Evolutionary conservation across 2,329 filamentous ascomycete species (phyloP).

Genomic region (Raffaelea ambrosiae): DNA sequence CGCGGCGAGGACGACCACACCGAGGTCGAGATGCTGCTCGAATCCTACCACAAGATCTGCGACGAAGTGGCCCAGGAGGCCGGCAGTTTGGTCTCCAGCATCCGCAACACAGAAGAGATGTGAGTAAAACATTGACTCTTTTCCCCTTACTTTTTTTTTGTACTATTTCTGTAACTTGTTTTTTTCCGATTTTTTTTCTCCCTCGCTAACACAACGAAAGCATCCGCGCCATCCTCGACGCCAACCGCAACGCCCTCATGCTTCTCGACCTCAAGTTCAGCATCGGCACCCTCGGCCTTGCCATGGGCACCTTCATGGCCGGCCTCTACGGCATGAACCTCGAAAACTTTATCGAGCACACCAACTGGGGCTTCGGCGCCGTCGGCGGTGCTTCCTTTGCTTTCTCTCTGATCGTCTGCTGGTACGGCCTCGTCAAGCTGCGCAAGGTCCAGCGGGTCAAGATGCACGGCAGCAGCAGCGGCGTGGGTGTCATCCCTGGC

Average conservation of each 20-base stretch:
- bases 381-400: constrained; percentile 64
- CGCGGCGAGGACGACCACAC: constrained; percentile 82
- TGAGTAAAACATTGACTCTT: constrained; percentile 40
- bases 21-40: constrained; percentile 92
- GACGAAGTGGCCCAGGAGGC: constrained; percentile 97
- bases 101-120: constrained; percentile 98
- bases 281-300: constrained; percentile 88
- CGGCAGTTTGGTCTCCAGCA: constrained; percentile 85
- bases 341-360: constrained; percentile 97
- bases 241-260: constrained; percentile 97
- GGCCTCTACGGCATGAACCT: constrained; percentile 99
- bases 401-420: constrained; percentile 69
- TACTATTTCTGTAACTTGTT: not conserved
- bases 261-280: constrained; percentile 93
- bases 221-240: constrained; percentile 92
- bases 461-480: constrained; percentile 17
- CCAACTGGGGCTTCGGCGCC: constrained; percentile 71
- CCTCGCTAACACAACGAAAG: constrained; percentile 34
- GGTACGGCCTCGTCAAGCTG: constrained; percentile 76
- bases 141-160: not conserved
- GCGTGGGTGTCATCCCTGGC: no score
- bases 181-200: not conserved
- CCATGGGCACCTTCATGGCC: constrained; percentile 88
- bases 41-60: constrained; percentile 95
- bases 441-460: constrained; percentile 43